phyloP scores from a whole-genome alignment of 2,329 filamentous ascomycete species.

The Aureobasidium mangrovei region DNA sequence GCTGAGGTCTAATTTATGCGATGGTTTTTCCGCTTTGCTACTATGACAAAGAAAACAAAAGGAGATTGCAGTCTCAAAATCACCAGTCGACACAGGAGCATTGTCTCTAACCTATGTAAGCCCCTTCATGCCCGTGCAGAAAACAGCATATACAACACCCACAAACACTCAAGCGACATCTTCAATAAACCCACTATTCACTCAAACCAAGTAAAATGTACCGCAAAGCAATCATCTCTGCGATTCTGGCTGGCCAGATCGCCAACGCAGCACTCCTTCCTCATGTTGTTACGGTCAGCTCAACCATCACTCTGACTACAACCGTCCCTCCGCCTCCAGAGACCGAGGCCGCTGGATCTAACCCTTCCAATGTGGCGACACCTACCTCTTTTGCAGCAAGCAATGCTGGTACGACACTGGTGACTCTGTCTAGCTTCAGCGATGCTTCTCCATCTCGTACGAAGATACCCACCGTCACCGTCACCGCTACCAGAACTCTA shows the following conservation, averaged over 20 bases:
- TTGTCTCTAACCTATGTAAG: no score
- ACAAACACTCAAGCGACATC: no score
- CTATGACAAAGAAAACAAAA: no score
- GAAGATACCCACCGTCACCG: background rate
- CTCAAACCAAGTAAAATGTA: slow-evolving; percentile 1
- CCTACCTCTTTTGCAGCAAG: background rate
- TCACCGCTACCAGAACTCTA: background rate
- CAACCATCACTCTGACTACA: slow-evolving; percentile 6
- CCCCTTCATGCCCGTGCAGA: no score
- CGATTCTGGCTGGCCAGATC: slow-evolving; percentile 14
- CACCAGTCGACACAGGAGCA: no score
- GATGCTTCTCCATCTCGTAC: background rate
- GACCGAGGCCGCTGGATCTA: background rate
- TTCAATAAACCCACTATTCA: no score
- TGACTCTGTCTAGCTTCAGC: slow-evolving; percentile 3
- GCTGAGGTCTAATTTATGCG: no score
- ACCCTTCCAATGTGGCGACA: background rate
- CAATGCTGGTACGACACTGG: no score
- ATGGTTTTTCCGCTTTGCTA: no score
- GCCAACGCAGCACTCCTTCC: slow-evolving; percentile 11
- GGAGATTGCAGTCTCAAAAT: no score
- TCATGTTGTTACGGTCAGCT: slow-evolving; percentile 3
- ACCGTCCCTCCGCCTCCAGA: background rate
- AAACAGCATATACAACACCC: no score
- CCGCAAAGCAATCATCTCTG: background rate